Conservation (phyloP, 306 rosid species). For the Parietaria judaica region DNA sequence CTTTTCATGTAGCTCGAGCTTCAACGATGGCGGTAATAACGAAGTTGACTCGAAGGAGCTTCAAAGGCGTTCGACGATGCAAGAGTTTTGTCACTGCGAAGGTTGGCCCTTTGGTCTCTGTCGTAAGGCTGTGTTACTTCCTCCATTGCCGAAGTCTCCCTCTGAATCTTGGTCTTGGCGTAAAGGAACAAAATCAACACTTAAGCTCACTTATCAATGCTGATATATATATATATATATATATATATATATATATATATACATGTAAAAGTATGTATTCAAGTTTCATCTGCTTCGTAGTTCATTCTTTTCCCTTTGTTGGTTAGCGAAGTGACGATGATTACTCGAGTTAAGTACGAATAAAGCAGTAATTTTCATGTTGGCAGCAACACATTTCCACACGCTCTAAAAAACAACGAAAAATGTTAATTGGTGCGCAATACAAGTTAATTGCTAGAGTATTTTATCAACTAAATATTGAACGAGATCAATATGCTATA, state of each 20-base stretch:
- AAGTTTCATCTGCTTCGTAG: not conserved
- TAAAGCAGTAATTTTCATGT: too few species aligned
- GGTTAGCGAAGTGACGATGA: not conserved
- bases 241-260: not conserved
- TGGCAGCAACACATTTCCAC: too few species aligned
- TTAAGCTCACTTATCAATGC: slow-evolving; percentile 18
- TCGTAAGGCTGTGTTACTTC: slow-evolving; percentile 75
- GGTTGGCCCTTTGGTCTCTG: slow-evolving; percentile 98
- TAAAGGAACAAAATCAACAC: slow-evolving; percentile 29
- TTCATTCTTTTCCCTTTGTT: not conserved
- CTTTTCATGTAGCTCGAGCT: slow-evolving; percentile 63
- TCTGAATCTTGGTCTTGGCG: slow-evolving; percentile 63
- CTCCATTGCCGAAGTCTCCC: slow-evolving; percentile 92
- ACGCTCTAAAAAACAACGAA: too few species aligned
- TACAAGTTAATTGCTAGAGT: too few species aligned
- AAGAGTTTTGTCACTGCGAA: slow-evolving; percentile 66
- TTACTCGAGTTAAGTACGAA: too few species aligned
- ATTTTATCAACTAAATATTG: too few species aligned
- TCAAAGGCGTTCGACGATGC: slow-evolving; percentile 56
- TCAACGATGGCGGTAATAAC: slow-evolving; percentile 9
- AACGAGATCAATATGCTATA: too few species aligned
- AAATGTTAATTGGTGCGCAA: too few species aligned
- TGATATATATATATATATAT: not conserved
- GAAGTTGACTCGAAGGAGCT: slow-evolving; percentile 38
- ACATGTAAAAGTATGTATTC: not conserved